Evolutionary conservation across 768 basidiomycete genomes (phyloP).

Genomic region (Clitopilus passeckerianus): DNA sequence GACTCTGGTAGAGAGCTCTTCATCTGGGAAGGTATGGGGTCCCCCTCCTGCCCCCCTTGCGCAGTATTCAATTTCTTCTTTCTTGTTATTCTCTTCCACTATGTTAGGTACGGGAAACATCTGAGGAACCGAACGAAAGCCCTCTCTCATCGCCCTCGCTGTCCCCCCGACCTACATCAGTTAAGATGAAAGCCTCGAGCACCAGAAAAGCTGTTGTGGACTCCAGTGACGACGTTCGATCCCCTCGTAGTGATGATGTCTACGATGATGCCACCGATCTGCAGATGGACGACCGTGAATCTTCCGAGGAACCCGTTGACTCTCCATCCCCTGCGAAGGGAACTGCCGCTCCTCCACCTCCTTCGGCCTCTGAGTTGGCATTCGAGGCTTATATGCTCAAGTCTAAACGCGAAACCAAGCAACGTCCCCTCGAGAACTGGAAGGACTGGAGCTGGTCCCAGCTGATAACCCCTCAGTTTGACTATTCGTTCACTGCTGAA

Average conservation of each 20-base stretch:
- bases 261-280: not conserved
- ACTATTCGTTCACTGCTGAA: constrained; percentile 1
- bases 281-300: not conserved
- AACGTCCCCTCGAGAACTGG: constrained; percentile 16
- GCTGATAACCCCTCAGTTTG: constrained; percentile 28
- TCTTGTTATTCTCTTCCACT: not conserved
- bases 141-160: not conserved
- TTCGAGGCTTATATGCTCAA: not conserved
- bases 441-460: constrained; percentile 41
- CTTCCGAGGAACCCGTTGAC: not conserved
- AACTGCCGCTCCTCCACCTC: not conserved
- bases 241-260: not conserved
- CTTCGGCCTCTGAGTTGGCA: not conserved
- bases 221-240: not conserved
- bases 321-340: not conserved
- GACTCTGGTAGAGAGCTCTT: not conserved
- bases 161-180: not conserved
- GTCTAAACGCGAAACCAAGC: constrained; percentile 15
- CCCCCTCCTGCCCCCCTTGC: not conserved
- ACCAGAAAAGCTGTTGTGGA: not conserved
- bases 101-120: not conserved
- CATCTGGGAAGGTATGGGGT: not conserved
- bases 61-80: not conserved
- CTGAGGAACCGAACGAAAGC: not conserved
- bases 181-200: not conserved